Conservation (phyloP, 1,284 basidiomycete genomes). For the Cryptococcus sp. region DNA sequence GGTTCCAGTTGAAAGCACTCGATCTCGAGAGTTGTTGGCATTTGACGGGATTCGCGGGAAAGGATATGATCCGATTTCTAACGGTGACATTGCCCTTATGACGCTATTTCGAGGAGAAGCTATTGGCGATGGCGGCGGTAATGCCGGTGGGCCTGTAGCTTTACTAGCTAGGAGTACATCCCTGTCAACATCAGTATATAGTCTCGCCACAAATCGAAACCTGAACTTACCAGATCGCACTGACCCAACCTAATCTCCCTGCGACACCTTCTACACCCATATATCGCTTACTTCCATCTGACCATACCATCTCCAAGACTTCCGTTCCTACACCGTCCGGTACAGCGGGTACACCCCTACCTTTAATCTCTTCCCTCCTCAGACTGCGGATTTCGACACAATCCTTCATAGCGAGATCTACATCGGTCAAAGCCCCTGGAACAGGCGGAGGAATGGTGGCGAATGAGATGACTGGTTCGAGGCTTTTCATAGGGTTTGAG, state of each 20-base stretch:
- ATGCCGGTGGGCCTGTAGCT: conserved; percentile 10
- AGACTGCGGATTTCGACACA: conserved; percentile 38
- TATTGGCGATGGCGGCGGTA: conserved; percentile 26
- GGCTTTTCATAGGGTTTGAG: neutral
- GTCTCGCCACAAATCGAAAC: neutral
- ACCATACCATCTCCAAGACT: conserved; percentile 38
- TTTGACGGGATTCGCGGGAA: neutral
- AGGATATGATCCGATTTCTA: neutral
- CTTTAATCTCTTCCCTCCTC: conserved; percentile 34
- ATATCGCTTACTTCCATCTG: conserved; percentile 34
- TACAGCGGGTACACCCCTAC: conserved; percentile 28
- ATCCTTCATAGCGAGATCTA: conserved; percentile 31
- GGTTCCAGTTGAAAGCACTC: neutral
- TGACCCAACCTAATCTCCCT: conserved; percentile 38
- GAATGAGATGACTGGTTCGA: conserved; percentile 22
- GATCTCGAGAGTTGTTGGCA: neutral
- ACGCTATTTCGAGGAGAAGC: neutral
- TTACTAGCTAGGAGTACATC: conserved; percentile 35
- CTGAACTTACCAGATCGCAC: conserved; percentile 38
- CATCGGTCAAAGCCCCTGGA: conserved; percentile 15
- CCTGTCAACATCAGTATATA: conserved; percentile 11
- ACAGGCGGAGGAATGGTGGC: conserved; percentile 22
- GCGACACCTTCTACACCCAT: conserved; percentile 39
- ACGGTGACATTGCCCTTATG: neutral
- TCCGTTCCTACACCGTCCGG: conserved; percentile 38